Percentiles rank a stretch among this genome's conserved stretches.
Evolutionary conservation across 2,329 filamentous ascomycete genomes (phyloP).

Genomic region (Ceratocystis alfenasii): DNA sequence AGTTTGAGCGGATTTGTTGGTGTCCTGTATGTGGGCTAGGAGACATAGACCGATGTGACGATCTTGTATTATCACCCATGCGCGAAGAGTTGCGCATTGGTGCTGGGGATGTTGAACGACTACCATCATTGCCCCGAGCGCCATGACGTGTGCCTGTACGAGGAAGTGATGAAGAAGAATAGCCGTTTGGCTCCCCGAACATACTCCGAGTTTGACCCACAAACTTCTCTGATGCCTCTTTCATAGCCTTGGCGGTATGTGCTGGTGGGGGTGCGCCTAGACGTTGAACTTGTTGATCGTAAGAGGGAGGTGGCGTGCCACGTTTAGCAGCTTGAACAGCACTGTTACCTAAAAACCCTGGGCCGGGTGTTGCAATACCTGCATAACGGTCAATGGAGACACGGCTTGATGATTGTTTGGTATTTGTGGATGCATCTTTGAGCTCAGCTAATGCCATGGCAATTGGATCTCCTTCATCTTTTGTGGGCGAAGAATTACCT

Average conservation of each 20-base stretch:
- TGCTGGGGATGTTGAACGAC: conserved; percentile 54
- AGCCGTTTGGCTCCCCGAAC: conserved; percentile 39
- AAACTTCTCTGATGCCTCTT: conserved; percentile 84
- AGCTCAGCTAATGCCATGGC: conserved; percentile 84
- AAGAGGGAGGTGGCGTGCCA: conserved; percentile 76
- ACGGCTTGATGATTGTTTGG: conserved; percentile 66
- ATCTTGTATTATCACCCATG: conserved; percentile 15
- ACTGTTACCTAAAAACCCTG: conserved; percentile 33
- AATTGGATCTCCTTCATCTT: conserved; percentile 65
- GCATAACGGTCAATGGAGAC: conserved; percentile 93
- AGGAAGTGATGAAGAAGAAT: conserved; percentile 21
- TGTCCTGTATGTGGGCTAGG: conserved; percentile 15
- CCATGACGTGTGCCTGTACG: conserved; percentile 42
- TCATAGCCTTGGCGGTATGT: conserved; percentile 89
- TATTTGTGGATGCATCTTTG: conserved; percentile 59
- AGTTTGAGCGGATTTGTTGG: conserved; percentile 16
- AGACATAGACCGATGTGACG: conserved; percentile 17
- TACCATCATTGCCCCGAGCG: conserved; percentile 48
- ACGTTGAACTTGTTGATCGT: conserved; percentile 64
- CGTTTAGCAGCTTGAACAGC: conserved; percentile 46
- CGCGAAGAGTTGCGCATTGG: conserved; percentile 33
- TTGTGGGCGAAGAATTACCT: conserved; percentile 28
- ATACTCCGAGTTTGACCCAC: conserved; percentile 70
- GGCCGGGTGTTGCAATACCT: conserved; percentile 75
- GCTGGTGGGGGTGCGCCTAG: conserved; percentile 84